Evolutionary conservation across 1,284 basidiomycete genomes (phyloP), one percentile per base, ranked within the genome.

Genomic region (Fomitopsis palustris): DNA sequence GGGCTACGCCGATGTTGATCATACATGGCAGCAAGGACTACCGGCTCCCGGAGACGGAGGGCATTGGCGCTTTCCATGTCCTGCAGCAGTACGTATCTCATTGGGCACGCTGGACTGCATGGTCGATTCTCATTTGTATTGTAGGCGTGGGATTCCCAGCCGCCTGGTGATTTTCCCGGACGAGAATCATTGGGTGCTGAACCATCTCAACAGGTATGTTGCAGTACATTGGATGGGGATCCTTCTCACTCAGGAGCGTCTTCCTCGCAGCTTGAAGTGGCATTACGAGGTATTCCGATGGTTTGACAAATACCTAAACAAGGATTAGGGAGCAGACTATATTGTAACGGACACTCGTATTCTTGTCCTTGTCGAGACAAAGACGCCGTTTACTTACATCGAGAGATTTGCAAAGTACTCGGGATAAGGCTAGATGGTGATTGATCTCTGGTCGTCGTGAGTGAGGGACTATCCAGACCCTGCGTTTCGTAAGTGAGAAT

Each of bases 131-230:
- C 16, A 37, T 12, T 17, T 12, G 14, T 21, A 41, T 25, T 8
- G 19, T 51, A 93, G 93, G 65, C 83, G 80, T 54, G 86, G 84
- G 14, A 76, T 97, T 31, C 90, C 91, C 5, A 90, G 86, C 62
- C 84, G 95, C 54, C 80, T 97, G 53, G 83, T 97, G 10, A 86
- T 95, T 65, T 97, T 97, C 82, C 92, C 92, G 0, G 88, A 93
- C 67, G 95, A 97, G 78, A 96, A 96, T 68, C 95, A 96, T 72
- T 96, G 92, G 92, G 91, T 92, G 10, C 65, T 90, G 60, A 83
- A 90, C 58, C 87, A 87, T 62, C 86, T 86, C 55, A 92, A 92
- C 67, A 90, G 83, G 84, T 84, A 33, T 37, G 75, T 65, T 33
- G 23, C 8, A 5, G 27, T 38, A 37, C 33, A 19, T 10, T 14